phyloP scores from a whole-genome alignment of 768 basidiomycete genomes.

The Russula olivacea region DNA sequence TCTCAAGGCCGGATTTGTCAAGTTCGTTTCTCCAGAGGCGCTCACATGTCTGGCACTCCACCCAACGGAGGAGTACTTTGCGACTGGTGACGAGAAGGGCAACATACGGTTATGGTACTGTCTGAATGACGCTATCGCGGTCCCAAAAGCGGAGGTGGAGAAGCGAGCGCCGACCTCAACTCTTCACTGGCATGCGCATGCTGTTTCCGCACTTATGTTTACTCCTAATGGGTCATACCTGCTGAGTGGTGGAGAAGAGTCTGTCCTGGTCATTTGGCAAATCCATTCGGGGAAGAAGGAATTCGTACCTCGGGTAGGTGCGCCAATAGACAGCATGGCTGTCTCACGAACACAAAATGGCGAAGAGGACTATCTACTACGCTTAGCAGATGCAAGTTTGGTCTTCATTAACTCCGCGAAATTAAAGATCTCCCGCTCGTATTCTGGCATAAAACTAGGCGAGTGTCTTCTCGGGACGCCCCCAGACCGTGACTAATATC shows the following conservation, averaged over 20 bases:
- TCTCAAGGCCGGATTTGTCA: constrained; percentile 62
- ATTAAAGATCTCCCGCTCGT: constrained; percentile 65
- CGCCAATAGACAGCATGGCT: constrained; percentile 70
- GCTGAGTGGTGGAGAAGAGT: constrained; percentile 90
- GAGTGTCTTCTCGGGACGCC: constrained; percentile 26
- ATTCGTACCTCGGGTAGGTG: constrained; percentile 88
- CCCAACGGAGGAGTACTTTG: constrained; percentile 88
- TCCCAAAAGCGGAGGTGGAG: constrained; percentile 55
- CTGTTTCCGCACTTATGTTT: constrained; percentile 81
- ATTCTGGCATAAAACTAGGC: constrained; percentile 77
- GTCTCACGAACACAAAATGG: constrained; percentile 44
- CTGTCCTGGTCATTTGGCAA: constrained; percentile 97
- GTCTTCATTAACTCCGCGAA: constrained; percentile 66
- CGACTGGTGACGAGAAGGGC: constrained; percentile 86
- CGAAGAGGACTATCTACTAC: constrained; percentile 85
- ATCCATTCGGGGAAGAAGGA: constrained; percentile 82
- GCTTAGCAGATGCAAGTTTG: constrained; percentile 76
- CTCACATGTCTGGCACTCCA: constrained; percentile 85
- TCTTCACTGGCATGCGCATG: constrained; percentile 96
- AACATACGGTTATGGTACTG: constrained; percentile 91
- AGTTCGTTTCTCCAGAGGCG: constrained; percentile 73
- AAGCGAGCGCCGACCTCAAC: constrained; percentile 79
- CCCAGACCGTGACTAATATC: constrained; percentile 8
- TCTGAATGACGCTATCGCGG: constrained; percentile 51
- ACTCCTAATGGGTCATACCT: constrained; percentile 89